These are phyloP conservation scores for Comarum palustre DNA, from an alignment of 306 rosid genomes.

Conservation along the genomic window DNA sequence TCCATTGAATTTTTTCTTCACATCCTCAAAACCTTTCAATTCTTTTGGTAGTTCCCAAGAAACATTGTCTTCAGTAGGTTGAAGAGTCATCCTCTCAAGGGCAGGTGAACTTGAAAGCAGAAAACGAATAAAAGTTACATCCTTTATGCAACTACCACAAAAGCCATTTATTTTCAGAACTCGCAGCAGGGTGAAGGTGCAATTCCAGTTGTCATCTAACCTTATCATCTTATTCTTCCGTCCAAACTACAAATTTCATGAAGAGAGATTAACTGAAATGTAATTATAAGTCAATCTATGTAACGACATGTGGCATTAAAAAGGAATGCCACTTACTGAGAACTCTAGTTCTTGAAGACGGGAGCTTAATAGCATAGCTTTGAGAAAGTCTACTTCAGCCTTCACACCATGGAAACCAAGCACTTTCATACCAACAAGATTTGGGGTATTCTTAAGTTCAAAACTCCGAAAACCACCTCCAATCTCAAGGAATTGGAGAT, in stretches of 20 bases:
- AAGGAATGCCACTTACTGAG: conserved; percentile 37
- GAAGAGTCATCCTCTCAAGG: too few species aligned
- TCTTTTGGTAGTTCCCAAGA: too few species aligned
- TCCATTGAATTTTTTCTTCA: too few species aligned
- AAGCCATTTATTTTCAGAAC: conserved; percentile 40
- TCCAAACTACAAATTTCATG: background rate
- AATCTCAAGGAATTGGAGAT: background rate
- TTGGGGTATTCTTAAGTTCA: background rate
- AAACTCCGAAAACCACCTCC: background rate
- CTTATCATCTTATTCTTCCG: background rate
- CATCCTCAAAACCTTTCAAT: too few species aligned
- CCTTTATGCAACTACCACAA: conserved; percentile 30
- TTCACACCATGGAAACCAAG: conserved; percentile 37
- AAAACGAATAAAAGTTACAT: conserved; percentile 43
- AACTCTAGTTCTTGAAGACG: conserved; percentile 52
- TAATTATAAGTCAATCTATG: background rate
- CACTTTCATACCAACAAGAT: conserved; percentile 31
- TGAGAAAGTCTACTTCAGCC: conserved; percentile 48
- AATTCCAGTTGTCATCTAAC: conserved; percentile 30
- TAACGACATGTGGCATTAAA: background rate
- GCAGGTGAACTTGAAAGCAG: conserved; percentile 42
- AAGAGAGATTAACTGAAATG: background rate
- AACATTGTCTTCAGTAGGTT: too few species aligned
- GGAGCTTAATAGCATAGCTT: conserved; percentile 43
- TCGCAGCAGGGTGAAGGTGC: conserved; percentile 30